Conservation (phyloP, 768 basidiomycete species). For the Macrolepiota dolichaula region DNA sequence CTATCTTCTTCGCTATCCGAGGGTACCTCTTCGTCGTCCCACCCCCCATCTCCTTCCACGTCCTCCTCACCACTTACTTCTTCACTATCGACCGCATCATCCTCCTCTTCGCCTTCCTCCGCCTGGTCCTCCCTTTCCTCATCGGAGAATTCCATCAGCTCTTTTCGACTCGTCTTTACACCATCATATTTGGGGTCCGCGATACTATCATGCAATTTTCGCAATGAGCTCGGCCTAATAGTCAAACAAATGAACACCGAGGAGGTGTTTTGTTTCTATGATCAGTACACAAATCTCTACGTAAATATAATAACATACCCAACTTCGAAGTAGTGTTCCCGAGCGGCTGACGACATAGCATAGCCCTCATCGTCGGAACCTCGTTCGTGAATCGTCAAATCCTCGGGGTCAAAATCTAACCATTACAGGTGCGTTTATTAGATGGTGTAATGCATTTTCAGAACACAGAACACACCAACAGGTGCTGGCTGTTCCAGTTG, state of each 20-base stretch:
- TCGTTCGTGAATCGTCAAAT: slow-evolving; percentile 46
- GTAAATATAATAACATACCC: slow-evolving; percentile 47
- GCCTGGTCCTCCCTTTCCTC: slow-evolving; percentile 24
- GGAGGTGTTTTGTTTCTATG: not conserved
- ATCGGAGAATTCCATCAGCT: slow-evolving; percentile 44
- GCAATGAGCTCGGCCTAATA: slow-evolving; percentile 63
- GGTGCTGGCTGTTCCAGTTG: slow-evolving; percentile 73
- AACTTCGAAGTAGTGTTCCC: slow-evolving; percentile 84
- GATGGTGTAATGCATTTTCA: not conserved
- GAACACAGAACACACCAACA: slow-evolving; percentile 43
- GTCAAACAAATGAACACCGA: not conserved
- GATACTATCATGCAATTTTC: slow-evolving; percentile 61
- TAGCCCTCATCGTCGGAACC: slow-evolving; percentile 40
- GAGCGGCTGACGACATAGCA: slow-evolving; percentile 31
- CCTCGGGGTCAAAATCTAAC: slow-evolving; percentile 75
- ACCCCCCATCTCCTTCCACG: slow-evolving; percentile 20
- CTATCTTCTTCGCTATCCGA: slow-evolving; percentile 19
- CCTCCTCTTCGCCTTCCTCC: slow-evolving; percentile 17
- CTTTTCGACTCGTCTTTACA: slow-evolving; percentile 56
- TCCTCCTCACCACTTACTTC: slow-evolving; percentile 25
- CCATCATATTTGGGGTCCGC: slow-evolving; percentile 81
- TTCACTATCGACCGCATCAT: slow-evolving; percentile 26
- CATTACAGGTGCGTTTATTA: slow-evolving; percentile 9
- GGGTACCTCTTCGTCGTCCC: slow-evolving; percentile 15
- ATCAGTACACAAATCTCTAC: not conserved